These are phyloP conservation scores for Syzygium grande DNA, from an alignment of 345 rosid species.

Conservation along the genomic window DNA sequence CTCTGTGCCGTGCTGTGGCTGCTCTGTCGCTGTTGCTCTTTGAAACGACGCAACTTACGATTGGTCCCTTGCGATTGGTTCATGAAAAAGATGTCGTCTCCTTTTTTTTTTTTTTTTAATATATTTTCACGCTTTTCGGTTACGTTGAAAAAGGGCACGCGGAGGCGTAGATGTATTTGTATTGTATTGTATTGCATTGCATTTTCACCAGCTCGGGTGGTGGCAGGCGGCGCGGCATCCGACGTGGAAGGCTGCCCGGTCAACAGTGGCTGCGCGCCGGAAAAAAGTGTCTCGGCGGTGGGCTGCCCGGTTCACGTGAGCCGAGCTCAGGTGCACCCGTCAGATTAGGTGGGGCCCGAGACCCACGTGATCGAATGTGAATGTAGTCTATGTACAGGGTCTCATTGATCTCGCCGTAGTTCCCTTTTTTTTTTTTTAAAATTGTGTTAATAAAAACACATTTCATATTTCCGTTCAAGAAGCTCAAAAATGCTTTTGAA, in stretches of 20 bases:
- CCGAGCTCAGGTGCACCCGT: background rate
- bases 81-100: background rate
- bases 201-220: background rate
- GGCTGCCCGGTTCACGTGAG: background rate
- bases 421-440: background rate
- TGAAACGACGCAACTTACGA: background rate
- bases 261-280: background rate
- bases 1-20: background rate
- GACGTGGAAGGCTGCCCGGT: background rate
- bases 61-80: background rate
- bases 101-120: background rate
- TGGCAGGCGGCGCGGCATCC: background rate
- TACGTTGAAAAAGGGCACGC: background rate
- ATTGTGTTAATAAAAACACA: too few relatives aligned
- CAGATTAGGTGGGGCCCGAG: background rate
- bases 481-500: background rate
- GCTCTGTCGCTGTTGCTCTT: background rate
- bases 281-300: background rate
- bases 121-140: background rate
- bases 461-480: background rate
- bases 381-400: background rate
- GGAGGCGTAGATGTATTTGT: background rate
- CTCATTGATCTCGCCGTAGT: background rate
- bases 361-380: background rate
- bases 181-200: too few relatives aligned